Percentiles rank a stretch among this genome's conserved stretches.
phyloP scores from a whole-genome alignment of 306 rosid species.

The Cucumis cinereus region DNA sequence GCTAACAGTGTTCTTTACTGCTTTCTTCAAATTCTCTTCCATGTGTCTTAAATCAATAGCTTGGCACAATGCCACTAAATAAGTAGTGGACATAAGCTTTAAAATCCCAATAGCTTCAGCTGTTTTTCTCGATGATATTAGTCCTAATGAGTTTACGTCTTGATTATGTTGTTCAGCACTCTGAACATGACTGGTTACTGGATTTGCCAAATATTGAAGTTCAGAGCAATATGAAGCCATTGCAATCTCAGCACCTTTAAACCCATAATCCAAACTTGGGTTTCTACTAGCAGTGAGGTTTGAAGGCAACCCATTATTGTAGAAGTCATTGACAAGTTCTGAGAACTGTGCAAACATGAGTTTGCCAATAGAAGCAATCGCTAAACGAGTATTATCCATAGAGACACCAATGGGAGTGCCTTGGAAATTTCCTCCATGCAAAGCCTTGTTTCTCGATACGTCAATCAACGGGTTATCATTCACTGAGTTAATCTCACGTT shows the following conservation, averaged over 20 bases:
- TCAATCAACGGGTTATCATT: conserved; percentile 87
- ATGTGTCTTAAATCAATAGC: conserved; percentile 74
- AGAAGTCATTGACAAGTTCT: conserved; percentile 83
- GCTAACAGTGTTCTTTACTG: conserved; percentile 48
- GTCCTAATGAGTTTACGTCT: conserved; percentile 80
- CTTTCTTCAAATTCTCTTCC: conserved; percentile 59
- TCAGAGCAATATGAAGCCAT: conserved; percentile 97
- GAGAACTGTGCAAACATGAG: conserved; percentile 87
- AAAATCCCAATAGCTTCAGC: conserved; percentile 62
- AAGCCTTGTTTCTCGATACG: conserved; percentile 76
- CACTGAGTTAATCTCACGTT: conserved; percentile 85
- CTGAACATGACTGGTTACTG: conserved; percentile 84
- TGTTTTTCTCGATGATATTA: conserved; percentile 69
- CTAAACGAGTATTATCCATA: conserved; percentile 80
- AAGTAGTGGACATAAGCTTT: conserved; percentile 85
- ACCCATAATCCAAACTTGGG: conserved; percentile 85
- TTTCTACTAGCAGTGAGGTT: conserved; percentile 51
- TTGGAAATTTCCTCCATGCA: conserved; percentile 89
- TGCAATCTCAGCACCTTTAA: conserved; percentile 84
- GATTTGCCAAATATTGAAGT: conserved; percentile 77
- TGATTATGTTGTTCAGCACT: conserved; percentile 96
- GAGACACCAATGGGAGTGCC: conserved; percentile 93
- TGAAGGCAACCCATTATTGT: conserved; percentile 85
- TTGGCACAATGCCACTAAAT: conserved; percentile 67
- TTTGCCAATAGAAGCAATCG: conserved; percentile 71